These are phyloP conservation scores for Mycena polygramma DNA, from an alignment of 768 basidiomycete genomes.

Conservation along the genomic window DNA sequence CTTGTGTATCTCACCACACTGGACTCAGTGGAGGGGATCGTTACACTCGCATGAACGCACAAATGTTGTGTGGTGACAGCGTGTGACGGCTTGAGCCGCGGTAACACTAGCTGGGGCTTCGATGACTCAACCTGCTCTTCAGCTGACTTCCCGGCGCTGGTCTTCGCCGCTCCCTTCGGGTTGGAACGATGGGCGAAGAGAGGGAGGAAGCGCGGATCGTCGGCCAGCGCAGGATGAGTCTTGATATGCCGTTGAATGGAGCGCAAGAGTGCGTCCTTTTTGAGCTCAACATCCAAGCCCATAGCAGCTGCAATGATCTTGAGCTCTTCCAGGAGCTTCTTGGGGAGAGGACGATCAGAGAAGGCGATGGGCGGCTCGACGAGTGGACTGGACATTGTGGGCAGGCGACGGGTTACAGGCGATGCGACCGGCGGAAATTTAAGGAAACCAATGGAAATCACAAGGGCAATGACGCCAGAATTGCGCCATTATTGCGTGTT, in stretches of 20 bases:
- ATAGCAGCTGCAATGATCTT: neutral
- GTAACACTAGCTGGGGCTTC: too few species aligned
- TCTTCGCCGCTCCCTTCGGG: neutral
- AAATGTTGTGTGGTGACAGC: too few species aligned
- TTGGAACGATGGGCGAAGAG: conserved; percentile 12
- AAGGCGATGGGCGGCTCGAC: neutral
- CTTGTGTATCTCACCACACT: too few species aligned
- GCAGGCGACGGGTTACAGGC: too few species aligned
- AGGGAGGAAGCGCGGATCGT: neutral
- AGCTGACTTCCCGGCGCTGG: neutral
- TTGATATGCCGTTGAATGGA: conserved; percentile 1
- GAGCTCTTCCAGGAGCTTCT: conserved; percentile 12
- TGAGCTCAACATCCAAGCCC: neutral
- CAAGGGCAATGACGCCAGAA: neutral
- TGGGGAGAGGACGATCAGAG: conserved; percentile 7
- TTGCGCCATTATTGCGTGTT: neutral
- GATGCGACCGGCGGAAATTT: neutral
- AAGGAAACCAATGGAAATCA: neutral
- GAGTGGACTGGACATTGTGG: neutral
- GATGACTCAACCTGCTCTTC: neutral
- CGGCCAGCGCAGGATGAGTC: neutral
- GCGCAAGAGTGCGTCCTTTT: neutral
- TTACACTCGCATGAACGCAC: too few species aligned
- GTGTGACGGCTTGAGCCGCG: too few species aligned
- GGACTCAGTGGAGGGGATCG: too few species aligned